phyloP scores from a whole-genome alignment of 2,329 filamentous ascomycete species.

The Hypoxylon sp. region DNA sequence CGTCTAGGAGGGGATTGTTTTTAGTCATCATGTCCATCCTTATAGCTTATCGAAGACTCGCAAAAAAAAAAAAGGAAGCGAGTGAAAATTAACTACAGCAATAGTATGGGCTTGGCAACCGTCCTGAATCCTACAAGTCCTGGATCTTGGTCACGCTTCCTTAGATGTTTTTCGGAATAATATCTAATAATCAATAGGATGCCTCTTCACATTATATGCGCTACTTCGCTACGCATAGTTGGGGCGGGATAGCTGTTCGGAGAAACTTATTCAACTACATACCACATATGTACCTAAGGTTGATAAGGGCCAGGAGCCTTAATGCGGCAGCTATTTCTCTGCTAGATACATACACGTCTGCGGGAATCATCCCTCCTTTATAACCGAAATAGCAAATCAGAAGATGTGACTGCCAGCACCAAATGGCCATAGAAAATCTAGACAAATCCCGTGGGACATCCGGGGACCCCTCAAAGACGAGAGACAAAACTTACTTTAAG shows the following conservation, averaged over 20 bases:
- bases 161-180: neutral
- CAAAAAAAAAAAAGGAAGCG: neutral
- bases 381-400: neutral
- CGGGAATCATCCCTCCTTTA: neutral
- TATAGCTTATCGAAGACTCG: neutral
- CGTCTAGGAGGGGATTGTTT: neutral
- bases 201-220: neutral
- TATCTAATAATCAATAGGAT: neutral
- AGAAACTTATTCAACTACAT: neutral
- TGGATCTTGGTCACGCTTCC: neutral
- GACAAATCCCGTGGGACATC: neutral
- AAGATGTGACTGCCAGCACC: neutral
- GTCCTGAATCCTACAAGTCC: neutral
- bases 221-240: neutral
- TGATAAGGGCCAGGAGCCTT: neutral
- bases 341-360: neutral
- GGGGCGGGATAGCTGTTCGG: neutral
- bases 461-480: neutral
- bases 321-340: neutral
- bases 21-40: neutral
- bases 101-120: neutral
- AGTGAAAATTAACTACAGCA: neutral
- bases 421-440: neutral
- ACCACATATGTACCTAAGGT: neutral
- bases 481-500: neutral